A percentile compares a stretch with the other conserved stretches of the same genome.
Conservation (phyloP, 176 grass and related monocot species). For the Cymbopogon citratus region DNA sequence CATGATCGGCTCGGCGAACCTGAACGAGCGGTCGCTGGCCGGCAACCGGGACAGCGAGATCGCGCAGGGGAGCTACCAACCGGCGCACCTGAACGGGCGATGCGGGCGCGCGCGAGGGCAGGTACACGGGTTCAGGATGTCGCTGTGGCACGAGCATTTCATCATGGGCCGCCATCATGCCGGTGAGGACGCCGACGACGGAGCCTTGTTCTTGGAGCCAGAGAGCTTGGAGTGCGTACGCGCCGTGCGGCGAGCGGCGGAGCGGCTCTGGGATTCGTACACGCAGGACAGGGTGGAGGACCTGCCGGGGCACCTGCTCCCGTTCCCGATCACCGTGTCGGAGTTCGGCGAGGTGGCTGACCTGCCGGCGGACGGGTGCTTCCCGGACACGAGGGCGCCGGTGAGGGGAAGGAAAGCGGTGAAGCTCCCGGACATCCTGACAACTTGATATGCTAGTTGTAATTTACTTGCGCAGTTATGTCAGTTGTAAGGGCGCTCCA, state of each 20-base stretch:
- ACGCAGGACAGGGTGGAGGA: slow-evolving; percentile 45
- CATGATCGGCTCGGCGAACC: slow-evolving; percentile 83
- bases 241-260: slow-evolving; percentile 37
- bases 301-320: slow-evolving; percentile 68
- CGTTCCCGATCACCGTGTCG: slow-evolving; percentile 72
- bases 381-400: slow-evolving; percentile 63
- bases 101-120: slow-evolving; percentile 31
- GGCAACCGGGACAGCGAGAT: slow-evolving; percentile 88
- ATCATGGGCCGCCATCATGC: slow-evolving; percentile 16
- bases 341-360: slow-evolving; percentile 49
- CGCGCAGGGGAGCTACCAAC: slow-evolving; percentile 85
- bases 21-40: slow-evolving; percentile 88
- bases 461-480: background rate
- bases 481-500: background rate
- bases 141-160: slow-evolving; percentile 91
- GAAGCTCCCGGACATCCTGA: slow-evolving; percentile 54
- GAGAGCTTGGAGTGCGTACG: slow-evolving; percentile 73
- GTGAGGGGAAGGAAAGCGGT: slow-evolving; percentile 59
- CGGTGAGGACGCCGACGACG: background rate
- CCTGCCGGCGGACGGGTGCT: slow-evolving; percentile 50
- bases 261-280: slow-evolving; percentile 60
- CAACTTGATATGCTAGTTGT: slow-evolving; percentile 37
- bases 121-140: slow-evolving; percentile 67
- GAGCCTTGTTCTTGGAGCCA: slow-evolving; percentile 27
- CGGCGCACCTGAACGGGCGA: slow-evolving; percentile 56